Base-by-base conservation (phyloP, 768 basidiomycete genomes). In the Suillus weaverae region DNA sequence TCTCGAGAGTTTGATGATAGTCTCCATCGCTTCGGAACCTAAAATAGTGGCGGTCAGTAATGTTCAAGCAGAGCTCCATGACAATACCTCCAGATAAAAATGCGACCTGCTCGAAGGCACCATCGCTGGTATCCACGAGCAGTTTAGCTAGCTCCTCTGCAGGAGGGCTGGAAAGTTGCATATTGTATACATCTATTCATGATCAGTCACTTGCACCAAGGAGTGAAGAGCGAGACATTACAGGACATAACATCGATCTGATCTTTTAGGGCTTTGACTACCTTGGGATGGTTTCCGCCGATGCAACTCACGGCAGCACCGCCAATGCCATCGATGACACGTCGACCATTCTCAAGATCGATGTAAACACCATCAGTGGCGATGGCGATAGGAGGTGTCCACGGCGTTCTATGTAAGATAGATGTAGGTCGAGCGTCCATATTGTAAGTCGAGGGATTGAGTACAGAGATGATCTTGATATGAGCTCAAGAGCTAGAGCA, bases 11-110 rank as follows among this genome's bases (percentile, higher is more conserved):
- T 96, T 96, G 62, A 95, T 81, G n/a, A 86, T 89, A 64, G 86
- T 84, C 68, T 96, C 94, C 90, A 94, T 91, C 0, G 94, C 93
- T 75, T 96, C 94, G 3, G 93, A 90, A 56, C 93, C 92, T 94
- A 61, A 39, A 60, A 11, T 14, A 13, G 38, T 22, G 41, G 54
- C 1, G 5, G 66, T 61, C 41, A 62, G 38, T 5, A 55, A 33
- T 13, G 54, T 65, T 53, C 55, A 41, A 11, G 30, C 6, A 30
- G 44, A n/a, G n/a, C 41, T 46, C 22, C 30, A 53, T 13, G 22
- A 53, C 60, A 30, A 51, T 69, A 85, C 94, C 94, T 75, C 93
- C 92, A 50, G 90, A 88, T 20, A 87, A 82, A 71, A 94, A 94
- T 2, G 87, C 88, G 64, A 81, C 85, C 11, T 86, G 77, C 60